These are phyloP conservation scores for Nepenthes mirabilis DNA, from an alignment of 148 eudicot genomes.

Conservation along the genomic window DNA sequence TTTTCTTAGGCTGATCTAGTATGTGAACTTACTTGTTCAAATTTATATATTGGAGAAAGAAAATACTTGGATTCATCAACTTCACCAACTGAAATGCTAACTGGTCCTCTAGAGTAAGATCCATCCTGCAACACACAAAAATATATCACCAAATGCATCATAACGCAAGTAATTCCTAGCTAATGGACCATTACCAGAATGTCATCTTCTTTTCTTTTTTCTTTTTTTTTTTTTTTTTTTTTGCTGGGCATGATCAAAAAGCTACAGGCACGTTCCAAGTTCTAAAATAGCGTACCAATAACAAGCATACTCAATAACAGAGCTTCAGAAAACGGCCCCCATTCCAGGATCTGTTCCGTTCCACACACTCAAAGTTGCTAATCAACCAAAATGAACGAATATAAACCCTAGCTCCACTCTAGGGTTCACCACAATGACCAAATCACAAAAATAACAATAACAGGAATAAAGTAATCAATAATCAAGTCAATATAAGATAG, in stretches of 20 bases:
- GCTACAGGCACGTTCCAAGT: no score
- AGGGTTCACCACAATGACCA: no score
- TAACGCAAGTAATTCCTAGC: not conserved
- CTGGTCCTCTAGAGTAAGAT: constrained; percentile 96
- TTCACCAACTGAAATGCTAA: constrained; percentile 81
- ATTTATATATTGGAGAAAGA: constrained; percentile 77
- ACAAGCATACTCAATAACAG: not conserved
- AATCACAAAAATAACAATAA: no score
- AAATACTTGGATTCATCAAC: constrained; percentile 52
- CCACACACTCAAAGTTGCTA: no score
- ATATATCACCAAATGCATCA: not conserved
- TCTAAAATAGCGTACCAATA: no score
- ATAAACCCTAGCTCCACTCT: no score
- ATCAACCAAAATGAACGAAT: no score
- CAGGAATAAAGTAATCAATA: no score
- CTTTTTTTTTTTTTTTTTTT: no score
- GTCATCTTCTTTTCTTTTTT: not conserved
- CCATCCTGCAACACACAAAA: constrained; percentile 66
- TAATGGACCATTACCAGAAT: not conserved
- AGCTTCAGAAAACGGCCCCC: not conserved
- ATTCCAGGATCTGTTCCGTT: no score
- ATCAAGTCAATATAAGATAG: no score
- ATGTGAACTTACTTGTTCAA: constrained; percentile 70
- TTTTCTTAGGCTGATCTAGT: not conserved
- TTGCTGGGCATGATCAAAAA: no score